A percentile compares a stretch with the other conserved stretches of the same genome.
Conservation (phyloP, 352 stramenopile genomes). For the Phytopythium kandeliae region DNA sequence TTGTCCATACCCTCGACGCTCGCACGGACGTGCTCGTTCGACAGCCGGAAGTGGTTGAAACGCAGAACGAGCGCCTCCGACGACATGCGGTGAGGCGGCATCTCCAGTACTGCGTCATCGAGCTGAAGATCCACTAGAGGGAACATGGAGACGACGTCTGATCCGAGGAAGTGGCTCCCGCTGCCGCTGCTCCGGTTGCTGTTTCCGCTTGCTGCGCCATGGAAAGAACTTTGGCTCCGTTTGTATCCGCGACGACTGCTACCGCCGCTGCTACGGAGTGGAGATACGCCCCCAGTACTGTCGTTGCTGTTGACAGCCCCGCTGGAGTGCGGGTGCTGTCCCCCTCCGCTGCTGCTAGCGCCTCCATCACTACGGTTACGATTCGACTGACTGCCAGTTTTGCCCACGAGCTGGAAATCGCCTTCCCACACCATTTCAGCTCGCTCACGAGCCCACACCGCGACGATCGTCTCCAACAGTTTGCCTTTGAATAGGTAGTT, state of each 20-base stretch:
- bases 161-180: slow-evolving; percentile 27
- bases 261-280: slow-evolving; percentile 3
- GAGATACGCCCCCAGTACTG: not conserved
- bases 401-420: slow-evolving; percentile 54
- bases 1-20: slow-evolving; percentile 67
- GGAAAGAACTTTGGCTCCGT: not conserved
- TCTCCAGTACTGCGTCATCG: slow-evolving; percentile 62
- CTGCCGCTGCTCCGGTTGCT: not conserved
- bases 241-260: slow-evolving; percentile 1
- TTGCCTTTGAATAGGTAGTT: slow-evolving; percentile 69
- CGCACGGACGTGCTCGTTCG: slow-evolving; percentile 57
- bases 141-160: slow-evolving; percentile 80
- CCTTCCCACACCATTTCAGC: slow-evolving; percentile 65
- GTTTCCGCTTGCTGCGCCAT: not conserved
- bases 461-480: slow-evolving; percentile 52
- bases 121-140: slow-evolving; percentile 67
- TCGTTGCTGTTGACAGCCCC: not conserved
- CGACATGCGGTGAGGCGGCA: slow-evolving; percentile 76
- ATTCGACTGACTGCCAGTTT: slow-evolving; percentile 7
- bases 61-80: slow-evolving; percentile 66
- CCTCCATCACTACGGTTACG: slow-evolving; percentile 4
- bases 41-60: slow-evolving; percentile 57
- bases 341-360: slow-evolving; percentile 1
- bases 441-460: slow-evolving; percentile 55
- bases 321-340: not conserved